phyloP scores from a whole-genome alignment of 2,329 filamentous ascomycete genomes.

The Thelonectria discophora region DNA sequence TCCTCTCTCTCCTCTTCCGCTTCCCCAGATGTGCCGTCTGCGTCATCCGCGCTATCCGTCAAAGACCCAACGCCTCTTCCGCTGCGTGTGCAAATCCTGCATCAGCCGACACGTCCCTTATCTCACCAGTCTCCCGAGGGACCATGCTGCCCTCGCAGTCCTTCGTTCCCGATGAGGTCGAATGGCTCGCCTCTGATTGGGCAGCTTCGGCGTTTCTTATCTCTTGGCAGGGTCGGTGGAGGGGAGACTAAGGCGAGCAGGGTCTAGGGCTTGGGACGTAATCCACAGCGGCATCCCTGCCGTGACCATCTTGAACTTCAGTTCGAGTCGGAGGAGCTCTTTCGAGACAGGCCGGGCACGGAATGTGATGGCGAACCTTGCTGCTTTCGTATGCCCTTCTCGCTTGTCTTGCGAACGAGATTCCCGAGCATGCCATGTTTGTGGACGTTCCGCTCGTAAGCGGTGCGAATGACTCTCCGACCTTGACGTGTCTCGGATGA shows the following conservation, averaged over 20 bases:
- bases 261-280: constrained; percentile 16
- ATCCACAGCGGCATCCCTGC: constrained; percentile 26
- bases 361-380: not conserved
- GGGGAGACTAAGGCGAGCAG: constrained; percentile 27
- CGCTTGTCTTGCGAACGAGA: not conserved
- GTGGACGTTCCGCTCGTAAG: not conserved
- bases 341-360: not conserved
- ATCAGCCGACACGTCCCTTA: constrained; percentile 32
- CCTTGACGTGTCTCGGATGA: not conserved
- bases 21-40: constrained; percentile 32
- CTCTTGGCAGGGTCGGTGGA: constrained; percentile 40
- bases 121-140: constrained; percentile 26
- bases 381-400: not conserved
- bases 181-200: constrained; percentile 40
- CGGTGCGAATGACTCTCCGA: constrained; percentile 1
- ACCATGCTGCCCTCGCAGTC: constrained; percentile 25
- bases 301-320: not conserved
- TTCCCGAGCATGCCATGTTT: not conserved
- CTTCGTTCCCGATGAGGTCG: constrained; percentile 28
- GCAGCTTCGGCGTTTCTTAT: constrained; percentile 35
- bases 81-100: constrained; percentile 6
- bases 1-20: constrained; percentile 10
- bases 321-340: constrained; percentile 7
- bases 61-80: not conserved
- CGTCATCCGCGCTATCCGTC: constrained; percentile 13